phyloP scores from a whole-genome alignment of 225 moss, liverwort and hornwort species.

The Bryum argenteum region DNA sequence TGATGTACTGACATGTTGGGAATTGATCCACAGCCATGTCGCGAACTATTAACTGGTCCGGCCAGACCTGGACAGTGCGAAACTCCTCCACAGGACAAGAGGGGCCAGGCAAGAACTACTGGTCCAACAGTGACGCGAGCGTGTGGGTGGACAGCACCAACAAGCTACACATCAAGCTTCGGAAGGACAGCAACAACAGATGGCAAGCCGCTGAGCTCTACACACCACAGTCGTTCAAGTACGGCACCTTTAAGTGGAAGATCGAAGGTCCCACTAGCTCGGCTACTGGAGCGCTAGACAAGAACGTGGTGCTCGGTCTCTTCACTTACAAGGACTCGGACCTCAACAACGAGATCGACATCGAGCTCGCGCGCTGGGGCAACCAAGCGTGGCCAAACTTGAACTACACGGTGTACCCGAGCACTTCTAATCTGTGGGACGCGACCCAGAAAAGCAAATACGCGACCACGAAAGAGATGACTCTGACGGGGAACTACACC shows the following conservation, averaged over 20 bases:
- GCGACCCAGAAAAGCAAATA: not conserved
- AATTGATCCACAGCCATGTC: not conserved
- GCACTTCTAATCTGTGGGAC: not conserved
- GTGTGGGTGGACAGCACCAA: not conserved
- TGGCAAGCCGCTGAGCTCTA: not conserved
- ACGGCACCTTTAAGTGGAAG: constrained; percentile 1
- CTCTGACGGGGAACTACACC: not conserved
- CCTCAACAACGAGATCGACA: constrained; percentile 16
- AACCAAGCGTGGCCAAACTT: not conserved
- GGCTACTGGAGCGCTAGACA: not conserved
- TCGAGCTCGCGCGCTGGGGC: constrained; percentile 19
- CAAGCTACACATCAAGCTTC: not conserved
- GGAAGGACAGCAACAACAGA: not conserved
- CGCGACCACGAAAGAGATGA: not conserved
- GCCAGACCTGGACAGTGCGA: constrained; percentile 10
- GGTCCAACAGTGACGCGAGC: constrained; percentile 9
- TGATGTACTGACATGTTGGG: not conserved
- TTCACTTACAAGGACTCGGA: not conserved
- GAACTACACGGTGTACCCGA: constrained; percentile 16
- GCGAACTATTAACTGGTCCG: not conserved
- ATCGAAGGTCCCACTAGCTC: constrained; percentile 13
- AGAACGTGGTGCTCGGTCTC: not conserved
- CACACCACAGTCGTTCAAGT: not conserved
- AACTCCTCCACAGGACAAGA: not conserved
- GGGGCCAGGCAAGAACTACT: constrained; percentile 5